Conservation (phyloP, 306 rosid species). For the Heteromeles arbutifolia region DNA sequence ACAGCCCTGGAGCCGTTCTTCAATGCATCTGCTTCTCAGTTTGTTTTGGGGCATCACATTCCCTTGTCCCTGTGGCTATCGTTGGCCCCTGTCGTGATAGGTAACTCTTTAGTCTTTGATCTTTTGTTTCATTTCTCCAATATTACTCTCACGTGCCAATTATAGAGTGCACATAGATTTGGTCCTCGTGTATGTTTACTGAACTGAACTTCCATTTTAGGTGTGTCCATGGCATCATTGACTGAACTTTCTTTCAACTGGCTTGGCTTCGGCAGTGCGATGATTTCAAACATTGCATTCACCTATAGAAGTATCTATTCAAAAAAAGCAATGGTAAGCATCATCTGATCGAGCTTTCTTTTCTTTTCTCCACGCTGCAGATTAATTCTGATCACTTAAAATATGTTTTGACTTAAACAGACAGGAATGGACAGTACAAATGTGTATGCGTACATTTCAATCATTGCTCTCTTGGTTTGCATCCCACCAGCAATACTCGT, state of each 20-base stretch:
- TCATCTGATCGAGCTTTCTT: neutral
- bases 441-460: constrained; percentile 65
- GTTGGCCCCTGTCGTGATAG: constrained; percentile 86
- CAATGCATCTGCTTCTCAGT: constrained; percentile 93
- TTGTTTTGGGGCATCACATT: constrained; percentile 73
- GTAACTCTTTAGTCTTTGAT: constrained; percentile 28
- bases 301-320: constrained; percentile 89
- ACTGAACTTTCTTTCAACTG: constrained; percentile 97
- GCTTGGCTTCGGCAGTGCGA: constrained; percentile 85
- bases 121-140: neutral
- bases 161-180: neutral
- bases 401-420: constrained; percentile 20
- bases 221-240: constrained; percentile 94
- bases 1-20: constrained; percentile 96
- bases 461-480: constrained; percentile 66
- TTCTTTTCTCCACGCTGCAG: neutral
- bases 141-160: neutral
- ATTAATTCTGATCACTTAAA: neutral
- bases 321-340: constrained; percentile 67
- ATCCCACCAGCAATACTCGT: constrained; percentile 66
- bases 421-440: constrained; percentile 79
- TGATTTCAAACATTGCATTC: constrained; percentile 90
- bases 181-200: neutral
- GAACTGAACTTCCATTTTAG: constrained; percentile 31
- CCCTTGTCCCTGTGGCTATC: constrained; percentile 84